Percentiles rank a stretch among this genome's conserved stretches.
Conservation (phyloP, 768 basidiomycete species). For the Chalciporus pseudorubinellus region DNA sequence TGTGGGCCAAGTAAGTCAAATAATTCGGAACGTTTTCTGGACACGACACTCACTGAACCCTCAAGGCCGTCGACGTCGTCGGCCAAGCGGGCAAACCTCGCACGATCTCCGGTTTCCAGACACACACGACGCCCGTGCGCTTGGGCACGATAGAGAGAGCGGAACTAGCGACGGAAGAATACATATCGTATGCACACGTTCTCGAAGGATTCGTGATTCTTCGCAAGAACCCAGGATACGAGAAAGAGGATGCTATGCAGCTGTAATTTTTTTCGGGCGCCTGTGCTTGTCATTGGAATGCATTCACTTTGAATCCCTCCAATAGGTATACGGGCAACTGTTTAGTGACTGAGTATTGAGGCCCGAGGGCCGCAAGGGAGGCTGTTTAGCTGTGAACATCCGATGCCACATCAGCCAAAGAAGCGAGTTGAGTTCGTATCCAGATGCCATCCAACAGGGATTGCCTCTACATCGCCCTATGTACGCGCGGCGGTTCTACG, state of each 20-base stretch:
- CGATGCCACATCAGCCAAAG: background rate
- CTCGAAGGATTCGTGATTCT: conserved; percentile 92
- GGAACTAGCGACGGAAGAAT: conserved; percentile 97
- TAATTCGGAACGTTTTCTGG: background rate
- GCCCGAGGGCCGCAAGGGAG: too few relatives aligned
- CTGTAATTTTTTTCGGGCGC: conserved; percentile 38
- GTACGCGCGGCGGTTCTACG: background rate
- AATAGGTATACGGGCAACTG: too few relatives aligned
- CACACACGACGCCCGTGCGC: conserved; percentile 94
- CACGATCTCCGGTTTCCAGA: conserved; percentile 98
- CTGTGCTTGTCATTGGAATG: conserved; percentile 4
- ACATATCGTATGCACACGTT: conserved; percentile 83
- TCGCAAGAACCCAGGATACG: conserved; percentile 89
- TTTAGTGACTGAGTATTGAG: too few relatives aligned
- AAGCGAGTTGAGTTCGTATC: too few relatives aligned
- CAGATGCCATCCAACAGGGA: background rate
- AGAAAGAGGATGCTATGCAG: conserved; percentile 85
- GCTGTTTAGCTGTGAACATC: too few relatives aligned
- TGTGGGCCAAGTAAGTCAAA: conserved; percentile 73
- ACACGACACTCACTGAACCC: conserved; percentile 1
- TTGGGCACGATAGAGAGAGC: conserved; percentile 92
- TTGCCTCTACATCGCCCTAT: background rate
- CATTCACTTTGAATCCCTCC: background rate
- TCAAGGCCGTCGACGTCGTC: conserved; percentile 90
- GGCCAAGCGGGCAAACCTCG: conserved; percentile 97